These are phyloP conservation scores for Mycena leptocephala DNA, from an alignment of 768 basidiomycete genomes.

Conservation along the genomic window DNA sequence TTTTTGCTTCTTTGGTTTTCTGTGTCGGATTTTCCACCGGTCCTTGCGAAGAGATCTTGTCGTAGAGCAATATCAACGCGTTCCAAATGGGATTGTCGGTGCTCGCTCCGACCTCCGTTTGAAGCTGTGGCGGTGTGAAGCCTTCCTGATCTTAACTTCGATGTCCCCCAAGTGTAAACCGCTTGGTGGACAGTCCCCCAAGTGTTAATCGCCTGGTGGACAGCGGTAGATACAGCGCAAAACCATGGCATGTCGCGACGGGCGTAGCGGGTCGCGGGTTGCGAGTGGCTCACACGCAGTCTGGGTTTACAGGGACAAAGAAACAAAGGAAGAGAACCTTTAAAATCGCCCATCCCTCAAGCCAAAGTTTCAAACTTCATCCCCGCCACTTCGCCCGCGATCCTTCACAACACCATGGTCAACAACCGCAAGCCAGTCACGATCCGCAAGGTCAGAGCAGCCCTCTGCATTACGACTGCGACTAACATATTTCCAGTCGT, in stretches of 20 bases:
- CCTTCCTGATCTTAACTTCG: background rate
- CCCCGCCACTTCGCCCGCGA: background rate
- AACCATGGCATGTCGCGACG: background rate
- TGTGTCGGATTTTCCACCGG: too few relatives aligned
- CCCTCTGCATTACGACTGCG: background rate
- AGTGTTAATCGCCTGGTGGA: too few relatives aligned
- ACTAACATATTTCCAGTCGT: constrained; percentile 1
- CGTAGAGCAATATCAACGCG: too few relatives aligned
- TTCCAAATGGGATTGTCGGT: too few relatives aligned
- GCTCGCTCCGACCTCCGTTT: background rate
- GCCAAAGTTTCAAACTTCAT: too few relatives aligned
- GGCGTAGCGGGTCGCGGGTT: background rate
- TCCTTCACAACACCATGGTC: background rate
- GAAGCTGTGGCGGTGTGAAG: background rate
- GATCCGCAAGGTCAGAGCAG: background rate
- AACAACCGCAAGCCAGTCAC: background rate
- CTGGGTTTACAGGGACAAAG: background rate
- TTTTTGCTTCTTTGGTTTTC: too few relatives aligned
- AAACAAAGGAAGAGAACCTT: background rate
- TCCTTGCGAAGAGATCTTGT: too few relatives aligned
- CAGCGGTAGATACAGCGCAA: background rate
- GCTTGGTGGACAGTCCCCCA: too few relatives aligned
- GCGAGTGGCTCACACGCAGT: background rate
- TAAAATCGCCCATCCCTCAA: background rate
- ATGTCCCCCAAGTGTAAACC: too few relatives aligned